Evolutionary conservation across 2,329 filamentous ascomycete genomes (phyloP).

Genomic region (Malbranchea zuffiana): DNA sequence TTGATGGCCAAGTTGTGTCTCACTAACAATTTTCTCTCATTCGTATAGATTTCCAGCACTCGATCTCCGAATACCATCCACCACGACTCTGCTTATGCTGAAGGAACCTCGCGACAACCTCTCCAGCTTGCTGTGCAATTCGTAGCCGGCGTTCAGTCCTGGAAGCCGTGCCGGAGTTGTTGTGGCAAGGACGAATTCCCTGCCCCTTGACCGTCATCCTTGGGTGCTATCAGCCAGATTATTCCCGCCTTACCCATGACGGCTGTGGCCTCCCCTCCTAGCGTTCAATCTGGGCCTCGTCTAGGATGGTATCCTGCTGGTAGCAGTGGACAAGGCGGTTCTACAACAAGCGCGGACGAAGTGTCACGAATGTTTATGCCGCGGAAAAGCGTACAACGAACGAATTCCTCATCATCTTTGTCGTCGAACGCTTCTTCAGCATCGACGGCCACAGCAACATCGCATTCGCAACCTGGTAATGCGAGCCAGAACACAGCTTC

Average conservation of each 20-base stretch:
- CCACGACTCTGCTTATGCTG: too few relatives aligned
- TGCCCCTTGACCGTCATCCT: too few relatives aligned
- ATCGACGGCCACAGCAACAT: conserved; percentile 27
- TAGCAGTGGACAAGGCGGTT: conserved; percentile 49
- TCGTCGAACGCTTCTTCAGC: conserved; percentile 51
- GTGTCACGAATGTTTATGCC: conserved; percentile 79
- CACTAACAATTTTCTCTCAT: too few relatives aligned
- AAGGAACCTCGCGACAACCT: too few relatives aligned
- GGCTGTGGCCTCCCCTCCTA: conserved; percentile 55
- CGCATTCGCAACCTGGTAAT: conserved; percentile 27
- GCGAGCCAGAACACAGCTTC: conserved; percentile 27
- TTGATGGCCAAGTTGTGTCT: too few relatives aligned
- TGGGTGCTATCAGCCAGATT: too few relatives aligned
- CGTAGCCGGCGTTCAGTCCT: too few relatives aligned
- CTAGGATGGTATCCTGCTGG: conserved; percentile 49
- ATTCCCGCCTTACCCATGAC: conserved; percentile 41
- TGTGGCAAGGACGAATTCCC: too few relatives aligned
- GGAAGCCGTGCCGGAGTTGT: too few relatives aligned
- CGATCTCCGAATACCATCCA: too few relatives aligned
- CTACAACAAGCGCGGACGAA: conserved; percentile 72
- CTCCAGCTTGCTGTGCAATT: too few relatives aligned
- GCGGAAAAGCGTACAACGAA: conserved; percentile 74
- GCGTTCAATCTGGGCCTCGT: conserved; percentile 50
- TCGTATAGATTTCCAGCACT: too few relatives aligned
- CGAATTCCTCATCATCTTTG: conserved; percentile 83